A percentile compares a stretch with the other conserved stretches of the same genome.
phyloP scores from a whole-genome alignment of 2,329 filamentous ascomycete genomes.

The Sarocladium strictum region DNA sequence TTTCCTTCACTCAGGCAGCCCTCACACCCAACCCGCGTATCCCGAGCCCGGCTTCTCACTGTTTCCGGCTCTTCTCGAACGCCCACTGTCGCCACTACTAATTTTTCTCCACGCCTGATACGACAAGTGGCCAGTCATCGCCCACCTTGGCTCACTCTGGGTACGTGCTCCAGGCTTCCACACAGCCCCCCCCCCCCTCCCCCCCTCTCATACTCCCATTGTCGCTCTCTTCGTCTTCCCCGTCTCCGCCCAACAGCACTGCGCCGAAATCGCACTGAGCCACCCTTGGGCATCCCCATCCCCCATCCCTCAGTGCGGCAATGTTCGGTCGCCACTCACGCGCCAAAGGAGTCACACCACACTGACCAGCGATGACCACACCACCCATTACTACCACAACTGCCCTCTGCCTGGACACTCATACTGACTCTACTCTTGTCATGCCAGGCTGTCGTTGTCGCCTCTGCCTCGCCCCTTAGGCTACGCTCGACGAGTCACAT shows the following conservation, averaged over 20 bases:
- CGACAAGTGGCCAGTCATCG: constrained; percentile 8
- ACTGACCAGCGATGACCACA: constrained; percentile 21
- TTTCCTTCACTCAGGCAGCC: constrained; percentile 7
- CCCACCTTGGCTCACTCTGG: neutral
- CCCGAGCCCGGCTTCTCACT: constrained; percentile 8
- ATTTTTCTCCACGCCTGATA: constrained; percentile 10
- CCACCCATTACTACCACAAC: constrained; percentile 12
- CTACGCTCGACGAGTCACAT: constrained; percentile 29
- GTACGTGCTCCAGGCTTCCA: constrained; percentile 13
- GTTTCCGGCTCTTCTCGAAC: constrained; percentile 9
- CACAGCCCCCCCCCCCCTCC: constrained; percentile 9
- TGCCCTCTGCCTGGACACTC: constrained; percentile 8
- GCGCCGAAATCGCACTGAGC: constrained; percentile 33
- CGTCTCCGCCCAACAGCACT: constrained; percentile 20
- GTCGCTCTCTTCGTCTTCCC: constrained; percentile 11
- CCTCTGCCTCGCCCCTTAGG: constrained; percentile 28
- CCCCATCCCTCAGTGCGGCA: constrained; percentile 23
- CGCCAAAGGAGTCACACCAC: constrained; percentile 32
- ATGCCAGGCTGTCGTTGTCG: constrained; percentile 17
- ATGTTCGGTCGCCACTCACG: constrained; percentile 29
- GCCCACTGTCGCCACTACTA: constrained; percentile 6
- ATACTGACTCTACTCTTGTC: constrained; percentile 12
- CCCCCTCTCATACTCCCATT: neutral
- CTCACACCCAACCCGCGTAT: neutral
- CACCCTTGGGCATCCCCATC: constrained; percentile 18